Conservation (phyloP, 2,329 filamentous ascomycete species). For the Aspergillus sp. region DNA sequence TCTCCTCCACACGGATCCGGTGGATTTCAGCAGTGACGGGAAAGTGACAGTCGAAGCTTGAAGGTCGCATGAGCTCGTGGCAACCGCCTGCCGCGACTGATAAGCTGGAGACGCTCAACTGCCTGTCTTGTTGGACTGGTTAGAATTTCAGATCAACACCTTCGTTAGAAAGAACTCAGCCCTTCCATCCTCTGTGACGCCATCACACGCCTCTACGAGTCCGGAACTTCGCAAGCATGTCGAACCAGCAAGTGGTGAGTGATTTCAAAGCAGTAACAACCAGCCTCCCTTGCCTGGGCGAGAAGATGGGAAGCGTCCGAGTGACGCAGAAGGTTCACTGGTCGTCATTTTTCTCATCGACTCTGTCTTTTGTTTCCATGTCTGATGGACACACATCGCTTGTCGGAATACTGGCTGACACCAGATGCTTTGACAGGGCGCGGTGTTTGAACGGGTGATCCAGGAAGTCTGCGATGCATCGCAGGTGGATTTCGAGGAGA, state of each 20-base stretch:
- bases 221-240: slow-evolving; percentile 34
- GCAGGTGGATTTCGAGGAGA: slow-evolving; percentile 94
- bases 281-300: slow-evolving; percentile 11
- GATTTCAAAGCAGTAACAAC: slow-evolving; percentile 14
- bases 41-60: slow-evolving; percentile 7
- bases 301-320: slow-evolving; percentile 5
- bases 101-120: slow-evolving; percentile 6
- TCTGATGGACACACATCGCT: neutral
- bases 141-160: slow-evolving; percentile 5
- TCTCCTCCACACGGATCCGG: neutral
- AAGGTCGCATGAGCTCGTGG: slow-evolving; percentile 15
- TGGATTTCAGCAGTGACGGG: neutral
- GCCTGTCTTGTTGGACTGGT: slow-evolving; percentile 3
- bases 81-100: slow-evolving; percentile 17
- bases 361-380: neutral
- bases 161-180: slow-evolving; percentile 3
- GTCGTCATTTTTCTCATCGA: slow-evolving; percentile 2
- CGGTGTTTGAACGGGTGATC: slow-evolving; percentile 86
- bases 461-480: slow-evolving; percentile 89
- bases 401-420: slow-evolving; percentile 26
- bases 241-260: slow-evolving; percentile 50
- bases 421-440: slow-evolving; percentile 52
- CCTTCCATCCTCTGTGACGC: neutral
- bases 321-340: slow-evolving; percentile 17
- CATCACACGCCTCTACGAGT: slow-evolving; percentile 8